Conservation (phyloP, 2,329 filamentous ascomycete genomes). For the Botrytis pseudocinerea region DNA sequence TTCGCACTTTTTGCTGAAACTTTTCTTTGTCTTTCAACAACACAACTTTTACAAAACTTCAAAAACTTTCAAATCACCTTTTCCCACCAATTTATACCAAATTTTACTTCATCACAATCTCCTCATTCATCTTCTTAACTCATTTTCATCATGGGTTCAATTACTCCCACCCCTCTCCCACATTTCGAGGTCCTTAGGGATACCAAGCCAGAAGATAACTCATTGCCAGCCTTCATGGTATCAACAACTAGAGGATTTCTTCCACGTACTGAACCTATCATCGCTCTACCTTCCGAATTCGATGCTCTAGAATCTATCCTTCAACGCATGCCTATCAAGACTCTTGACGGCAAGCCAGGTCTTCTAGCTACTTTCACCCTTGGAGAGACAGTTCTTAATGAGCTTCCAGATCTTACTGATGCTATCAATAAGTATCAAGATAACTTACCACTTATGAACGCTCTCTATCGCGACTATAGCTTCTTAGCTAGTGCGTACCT, state of each 20-base stretch:
- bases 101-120: constrained; percentile 11
- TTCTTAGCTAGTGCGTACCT: constrained; percentile 89
- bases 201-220: constrained; percentile 60
- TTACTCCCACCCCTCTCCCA: constrained; percentile 32
- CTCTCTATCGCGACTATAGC: constrained; percentile 86
- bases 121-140: constrained; percentile 14
- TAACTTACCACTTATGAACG: constrained; percentile 79
- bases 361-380: constrained; percentile 74
- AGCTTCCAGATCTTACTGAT: constrained; percentile 74
- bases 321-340: constrained; percentile 77
- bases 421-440: constrained; percentile 70
- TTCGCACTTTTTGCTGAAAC: constrained; percentile 23
- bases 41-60: neutral
- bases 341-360: constrained; percentile 69
- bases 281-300: constrained; percentile 71
- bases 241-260: constrained; percentile 74
- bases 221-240: constrained; percentile 75
- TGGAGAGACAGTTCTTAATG: constrained; percentile 70
- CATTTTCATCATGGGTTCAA: constrained; percentile 38
- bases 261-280: constrained; percentile 63
- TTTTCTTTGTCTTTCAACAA: constrained; percentile 29
- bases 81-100: constrained; percentile 10
- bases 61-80: constrained; percentile 18
- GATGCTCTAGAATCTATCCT: constrained; percentile 70
- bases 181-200: constrained; percentile 63